Evolutionary conservation across 352 stramenopile species (phyloP).

Genomic region (Phytopythium ostracodes): DNA sequence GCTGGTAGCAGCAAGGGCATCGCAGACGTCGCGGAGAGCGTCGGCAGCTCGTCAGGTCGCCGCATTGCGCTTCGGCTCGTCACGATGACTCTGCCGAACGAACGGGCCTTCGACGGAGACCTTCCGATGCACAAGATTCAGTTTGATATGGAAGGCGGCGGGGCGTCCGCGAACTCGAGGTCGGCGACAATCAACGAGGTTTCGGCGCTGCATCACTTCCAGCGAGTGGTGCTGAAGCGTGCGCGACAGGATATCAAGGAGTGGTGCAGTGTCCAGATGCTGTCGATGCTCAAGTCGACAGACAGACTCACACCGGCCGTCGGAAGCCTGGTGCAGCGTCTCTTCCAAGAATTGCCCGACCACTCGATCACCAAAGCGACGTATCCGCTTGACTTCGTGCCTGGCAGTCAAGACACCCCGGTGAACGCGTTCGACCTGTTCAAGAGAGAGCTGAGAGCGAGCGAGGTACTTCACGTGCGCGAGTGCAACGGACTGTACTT

Average conservation of each 20-base stretch:
- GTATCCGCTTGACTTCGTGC: conserved; percentile 73
- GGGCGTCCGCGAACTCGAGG: conserved; percentile 9
- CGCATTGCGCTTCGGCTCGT: conserved; percentile 70
- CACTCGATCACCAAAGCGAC: conserved; percentile 55
- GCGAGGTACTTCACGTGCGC: conserved; percentile 42
- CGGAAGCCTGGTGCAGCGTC: conserved; percentile 53
- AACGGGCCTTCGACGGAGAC: conserved; percentile 51
- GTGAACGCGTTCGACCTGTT: conserved; percentile 58
- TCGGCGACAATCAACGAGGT: conserved; percentile 25
- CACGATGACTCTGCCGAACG: conserved; percentile 74
- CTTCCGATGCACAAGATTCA: conserved; percentile 29
- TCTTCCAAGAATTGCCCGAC: conserved; percentile 68
- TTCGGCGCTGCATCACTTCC: conserved; percentile 63
- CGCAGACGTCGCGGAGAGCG: conserved; percentile 52
- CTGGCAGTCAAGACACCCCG: conserved; percentile 48
- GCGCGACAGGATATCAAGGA: conserved; percentile 77
- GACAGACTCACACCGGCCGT: conserved; percentile 67
- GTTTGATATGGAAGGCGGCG: conserved; percentile 51
- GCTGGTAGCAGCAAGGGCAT: conserved; percentile 20
- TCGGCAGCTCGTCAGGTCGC: conserved; percentile 26
- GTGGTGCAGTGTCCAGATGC: conserved; percentile 78
- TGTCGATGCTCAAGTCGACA: conserved; percentile 66
- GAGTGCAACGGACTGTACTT: conserved; percentile 68
- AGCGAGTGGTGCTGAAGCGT: conserved; percentile 63
- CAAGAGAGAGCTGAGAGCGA: conserved; percentile 49